These are phyloP conservation scores for Durotheca rogersii DNA, from an alignment of 495 filamentous ascomycete species.

Conservation along the genomic window DNA sequence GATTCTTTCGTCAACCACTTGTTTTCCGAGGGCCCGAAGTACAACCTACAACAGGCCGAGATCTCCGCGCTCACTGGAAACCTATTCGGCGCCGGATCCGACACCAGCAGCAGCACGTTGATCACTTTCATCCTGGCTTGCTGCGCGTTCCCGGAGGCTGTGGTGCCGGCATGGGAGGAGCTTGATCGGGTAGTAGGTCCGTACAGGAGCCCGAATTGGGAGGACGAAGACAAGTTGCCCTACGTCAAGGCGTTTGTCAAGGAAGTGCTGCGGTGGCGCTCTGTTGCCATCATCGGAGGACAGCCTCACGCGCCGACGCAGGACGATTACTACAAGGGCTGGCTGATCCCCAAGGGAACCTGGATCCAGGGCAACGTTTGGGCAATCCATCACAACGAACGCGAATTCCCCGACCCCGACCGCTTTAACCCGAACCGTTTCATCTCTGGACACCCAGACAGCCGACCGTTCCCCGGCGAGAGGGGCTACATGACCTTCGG, in stretches of 20 bases:
- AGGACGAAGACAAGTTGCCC: slow-evolving; percentile 57
- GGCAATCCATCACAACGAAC: slow-evolving; percentile 65
- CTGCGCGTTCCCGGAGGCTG: slow-evolving; percentile 53
- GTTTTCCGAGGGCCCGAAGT: slow-evolving; percentile 50
- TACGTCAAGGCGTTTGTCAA: slow-evolving; percentile 62
- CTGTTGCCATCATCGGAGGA: slow-evolving; percentile 62
- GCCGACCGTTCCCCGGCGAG: slow-evolving; percentile 58
- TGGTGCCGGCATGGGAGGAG: slow-evolving; percentile 53
- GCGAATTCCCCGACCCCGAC: slow-evolving; percentile 63
- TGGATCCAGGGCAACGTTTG: slow-evolving; percentile 64
- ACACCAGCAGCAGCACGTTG: slow-evolving; percentile 65
- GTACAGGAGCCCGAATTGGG: slow-evolving; percentile 55
- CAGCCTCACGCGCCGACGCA: slow-evolving; percentile 63
- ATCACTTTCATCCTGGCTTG: slow-evolving; percentile 64
- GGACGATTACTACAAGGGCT: slow-evolving; percentile 59
- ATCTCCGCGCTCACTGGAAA: slow-evolving; percentile 61
- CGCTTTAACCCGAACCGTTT: slow-evolving; percentile 55
- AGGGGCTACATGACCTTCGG: slow-evolving; percentile 65
- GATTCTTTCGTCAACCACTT: slow-evolving; percentile 39
- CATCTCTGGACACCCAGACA: slow-evolving; percentile 47
- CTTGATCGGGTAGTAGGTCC: slow-evolving; percentile 59
- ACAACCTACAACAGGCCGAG: slow-evolving; percentile 54
- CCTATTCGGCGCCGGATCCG: slow-evolving; percentile 65
- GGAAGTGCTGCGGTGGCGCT: slow-evolving; percentile 64
- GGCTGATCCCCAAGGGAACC: slow-evolving; percentile 53